These are phyloP conservation scores for Colletotrichum noveboracense DNA, from an alignment of 2,329 filamentous ascomycete genomes.

Conservation along the genomic window DNA sequence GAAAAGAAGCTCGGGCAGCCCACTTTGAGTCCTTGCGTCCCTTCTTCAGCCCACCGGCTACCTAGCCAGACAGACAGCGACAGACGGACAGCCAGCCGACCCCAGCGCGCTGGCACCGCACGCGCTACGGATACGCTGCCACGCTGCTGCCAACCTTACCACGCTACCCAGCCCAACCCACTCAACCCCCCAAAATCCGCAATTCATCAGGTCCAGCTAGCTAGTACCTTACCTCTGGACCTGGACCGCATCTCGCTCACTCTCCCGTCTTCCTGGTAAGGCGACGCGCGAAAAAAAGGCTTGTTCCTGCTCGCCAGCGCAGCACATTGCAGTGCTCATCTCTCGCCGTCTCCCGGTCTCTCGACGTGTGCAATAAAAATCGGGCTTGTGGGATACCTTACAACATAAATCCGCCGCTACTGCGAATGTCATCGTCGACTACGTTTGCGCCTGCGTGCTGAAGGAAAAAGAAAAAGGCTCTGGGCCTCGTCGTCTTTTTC, in stretches of 20 bases:
- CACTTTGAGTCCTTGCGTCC: background rate
- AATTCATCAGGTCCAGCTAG: background rate
- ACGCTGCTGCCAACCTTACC: background rate
- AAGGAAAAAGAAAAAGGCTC: background rate
- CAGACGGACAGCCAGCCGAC: background rate
- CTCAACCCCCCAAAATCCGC: background rate
- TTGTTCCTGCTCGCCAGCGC: conserved; percentile 12
- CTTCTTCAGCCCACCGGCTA: background rate
- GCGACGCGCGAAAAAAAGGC: conserved; percentile 15
- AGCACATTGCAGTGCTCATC: background rate
- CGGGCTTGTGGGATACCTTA: background rate
- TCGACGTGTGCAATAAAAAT: conserved; percentile 18
- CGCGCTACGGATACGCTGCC: background rate
- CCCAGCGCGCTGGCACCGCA: background rate
- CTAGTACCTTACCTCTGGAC: background rate
- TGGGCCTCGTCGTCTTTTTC: background rate
- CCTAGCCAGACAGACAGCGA: background rate
- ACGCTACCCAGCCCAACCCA: background rate
- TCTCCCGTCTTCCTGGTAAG: conserved; percentile 7
- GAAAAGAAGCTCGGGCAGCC: background rate
- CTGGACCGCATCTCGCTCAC: background rate
- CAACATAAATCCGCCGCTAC: background rate
- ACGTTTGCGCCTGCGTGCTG: background rate
- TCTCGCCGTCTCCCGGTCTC: background rate
- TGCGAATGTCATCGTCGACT: conserved; percentile 6